Percentiles rank a stretch among this genome's conserved stretches.
Conservation (phyloP, 345 rosid genomes). For the Aethionema arabicum region DNA sequence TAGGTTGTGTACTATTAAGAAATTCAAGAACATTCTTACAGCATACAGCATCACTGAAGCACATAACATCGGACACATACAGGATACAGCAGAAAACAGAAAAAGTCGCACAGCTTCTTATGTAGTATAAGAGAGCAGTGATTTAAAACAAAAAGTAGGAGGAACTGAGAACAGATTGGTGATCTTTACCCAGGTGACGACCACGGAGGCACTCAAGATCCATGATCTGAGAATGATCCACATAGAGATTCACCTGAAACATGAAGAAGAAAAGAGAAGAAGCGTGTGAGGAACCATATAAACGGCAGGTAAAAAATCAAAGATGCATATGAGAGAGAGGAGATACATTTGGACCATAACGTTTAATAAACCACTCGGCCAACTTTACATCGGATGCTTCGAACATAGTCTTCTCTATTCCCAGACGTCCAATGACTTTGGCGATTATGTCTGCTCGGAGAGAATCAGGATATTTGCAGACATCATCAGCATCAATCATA, state of each 20-base stretch:
- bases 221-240: conserved; percentile 88
- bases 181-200: conserved; percentile 55
- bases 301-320: not conserved
- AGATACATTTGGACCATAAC: conserved; percentile 77
- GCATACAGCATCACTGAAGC: conserved; percentile 16
- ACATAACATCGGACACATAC: conserved; percentile 20
- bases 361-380: conserved; percentile 80
- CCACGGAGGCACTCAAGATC: conserved; percentile 85
- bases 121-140: conserved; percentile 11
- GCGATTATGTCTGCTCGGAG: conserved; percentile 78
- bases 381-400: conserved; percentile 73
- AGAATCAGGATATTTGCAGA: conserved; percentile 65
- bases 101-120: conserved; percentile 10
- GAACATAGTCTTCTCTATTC: conserved; percentile 91
- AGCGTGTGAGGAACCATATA: conserved; percentile 10
- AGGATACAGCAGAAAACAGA: conserved; percentile 20
- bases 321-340: not conserved
- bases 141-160: conserved; percentile 47
- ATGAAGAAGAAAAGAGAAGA: conserved; percentile 10
- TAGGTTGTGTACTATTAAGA: conserved; percentile 4
- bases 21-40: conserved; percentile 21
- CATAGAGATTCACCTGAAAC: conserved; percentile 82
- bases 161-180: conserved; percentile 53
- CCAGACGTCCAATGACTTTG: conserved; percentile 74
- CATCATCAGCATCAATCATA: conserved; percentile 90